Percentiles rank a stretch among this genome's conserved stretches.
phyloP scores from a whole-genome alignment of 306 rosid species.

The Lathyrus oleraceus region DNA sequence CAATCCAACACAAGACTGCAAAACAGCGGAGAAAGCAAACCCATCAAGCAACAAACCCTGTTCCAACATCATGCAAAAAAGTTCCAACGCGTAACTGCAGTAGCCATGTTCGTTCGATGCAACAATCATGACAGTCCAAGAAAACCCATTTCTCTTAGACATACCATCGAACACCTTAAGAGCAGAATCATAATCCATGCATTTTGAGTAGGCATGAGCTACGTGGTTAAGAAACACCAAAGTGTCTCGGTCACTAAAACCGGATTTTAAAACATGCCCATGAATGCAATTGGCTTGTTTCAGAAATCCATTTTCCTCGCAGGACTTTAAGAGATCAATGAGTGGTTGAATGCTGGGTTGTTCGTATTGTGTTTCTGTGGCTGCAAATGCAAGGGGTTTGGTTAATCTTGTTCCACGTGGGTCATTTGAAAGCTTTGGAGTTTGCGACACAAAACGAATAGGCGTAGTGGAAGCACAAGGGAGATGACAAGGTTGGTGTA shows the following conservation, averaged over 20 bases:
- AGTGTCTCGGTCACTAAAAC: conserved; percentile 43
- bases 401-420: neutral
- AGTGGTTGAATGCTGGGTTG: conserved; percentile 44
- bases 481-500: conserved; percentile 33
- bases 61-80: conserved; percentile 60
- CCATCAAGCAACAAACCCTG: conserved; percentile 56
- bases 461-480: conserved; percentile 22
- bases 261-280: conserved; percentile 56
- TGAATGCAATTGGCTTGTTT: conserved; percentile 51
- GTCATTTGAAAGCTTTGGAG: conserved; percentile 33
- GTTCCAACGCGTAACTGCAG: conserved; percentile 49
- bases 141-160: conserved; percentile 59
- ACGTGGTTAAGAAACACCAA: conserved; percentile 62
- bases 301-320: conserved; percentile 39
- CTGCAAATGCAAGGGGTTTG: conserved; percentile 7
- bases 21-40: conserved; percentile 59
- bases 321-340: conserved; percentile 57
- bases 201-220: conserved; percentile 55
- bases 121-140: conserved; percentile 72
- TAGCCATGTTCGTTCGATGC: conserved; percentile 54
- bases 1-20: conserved; percentile 67
- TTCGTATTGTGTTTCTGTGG: conserved; percentile 29
- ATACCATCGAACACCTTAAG: conserved; percentile 62
- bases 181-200: conserved; percentile 48
- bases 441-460: conserved; percentile 8